phyloP scores from a whole-genome alignment of 1,284 basidiomycete genomes.

The Sanguinoderma infundibulare region DNA sequence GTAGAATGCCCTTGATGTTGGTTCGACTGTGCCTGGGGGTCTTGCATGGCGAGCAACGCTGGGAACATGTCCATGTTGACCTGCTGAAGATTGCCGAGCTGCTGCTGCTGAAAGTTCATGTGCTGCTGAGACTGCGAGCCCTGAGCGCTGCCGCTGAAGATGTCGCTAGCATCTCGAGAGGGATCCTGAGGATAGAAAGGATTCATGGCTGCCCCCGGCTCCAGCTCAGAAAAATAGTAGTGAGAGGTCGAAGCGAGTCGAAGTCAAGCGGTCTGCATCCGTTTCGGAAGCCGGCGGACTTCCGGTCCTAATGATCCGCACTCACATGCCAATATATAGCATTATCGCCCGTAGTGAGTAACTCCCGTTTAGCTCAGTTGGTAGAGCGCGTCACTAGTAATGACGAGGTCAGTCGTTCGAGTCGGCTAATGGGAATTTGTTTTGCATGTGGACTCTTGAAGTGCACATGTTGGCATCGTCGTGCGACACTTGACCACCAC shows the following conservation, averaged over 20 bases:
- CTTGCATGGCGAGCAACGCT: conserved; percentile 51
- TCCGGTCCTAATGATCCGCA: background rate
- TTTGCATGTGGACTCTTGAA: background rate
- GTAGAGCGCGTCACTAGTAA: conserved; percentile 43
- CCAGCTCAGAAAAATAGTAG: conserved; percentile 30
- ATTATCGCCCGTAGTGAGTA: background rate
- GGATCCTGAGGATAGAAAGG: conserved; percentile 43
- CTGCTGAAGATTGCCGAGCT: conserved; percentile 32
- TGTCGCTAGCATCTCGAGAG: conserved; percentile 24
- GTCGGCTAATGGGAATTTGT: conserved; percentile 51
- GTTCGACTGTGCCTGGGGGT: conserved; percentile 18
- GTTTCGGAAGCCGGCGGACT: background rate
- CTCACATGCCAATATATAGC: background rate
- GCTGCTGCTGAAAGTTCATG: conserved; percentile 30
- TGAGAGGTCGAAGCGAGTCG: conserved; percentile 13
- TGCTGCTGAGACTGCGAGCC: conserved; percentile 26
- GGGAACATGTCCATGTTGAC: conserved; percentile 53
- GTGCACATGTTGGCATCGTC: background rate
- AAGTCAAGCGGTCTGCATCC: background rate
- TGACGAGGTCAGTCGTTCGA: conserved; percentile 61
- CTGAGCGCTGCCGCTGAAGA: conserved; percentile 21
- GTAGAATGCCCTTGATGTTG: conserved; percentile 24
- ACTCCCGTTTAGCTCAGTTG: conserved; percentile 55
- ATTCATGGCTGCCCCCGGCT: conserved; percentile 48
- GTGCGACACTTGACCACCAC: background rate